phyloP scores from a whole-genome alignment of 768 basidiomycete species.

The Russula lepida region DNA sequence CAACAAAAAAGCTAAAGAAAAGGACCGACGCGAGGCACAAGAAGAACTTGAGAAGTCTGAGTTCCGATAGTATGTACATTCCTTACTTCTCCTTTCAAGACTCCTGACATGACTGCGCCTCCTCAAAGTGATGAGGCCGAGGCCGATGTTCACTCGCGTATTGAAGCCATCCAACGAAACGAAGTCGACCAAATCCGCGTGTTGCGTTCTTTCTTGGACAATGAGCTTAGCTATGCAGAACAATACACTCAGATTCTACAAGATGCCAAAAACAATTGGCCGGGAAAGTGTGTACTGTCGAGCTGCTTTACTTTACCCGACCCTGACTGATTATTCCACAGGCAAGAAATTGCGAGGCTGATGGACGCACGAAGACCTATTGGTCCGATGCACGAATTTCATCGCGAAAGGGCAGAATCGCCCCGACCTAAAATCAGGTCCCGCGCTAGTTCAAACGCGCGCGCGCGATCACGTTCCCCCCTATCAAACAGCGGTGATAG shows the following conservation, averaged over 20 bases:
- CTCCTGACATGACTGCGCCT: neutral
- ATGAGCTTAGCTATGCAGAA: constrained; percentile 64
- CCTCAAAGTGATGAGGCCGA: constrained; percentile 68
- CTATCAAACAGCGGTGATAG: neutral
- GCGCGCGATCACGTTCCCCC: constrained; percentile 6
- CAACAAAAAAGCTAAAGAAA: constrained; percentile 77
- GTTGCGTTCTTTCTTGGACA: constrained; percentile 60
- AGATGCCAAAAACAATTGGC: constrained; percentile 63
- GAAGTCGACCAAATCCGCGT: constrained; percentile 67
- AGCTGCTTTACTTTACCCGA: neutral
- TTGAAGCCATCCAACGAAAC: constrained; percentile 72
- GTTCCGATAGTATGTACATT: constrained; percentile 38
- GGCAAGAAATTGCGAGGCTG: constrained; percentile 7
- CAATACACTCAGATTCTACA: constrained; percentile 66
- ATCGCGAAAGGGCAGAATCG: constrained; percentile 5
- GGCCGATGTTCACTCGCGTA: constrained; percentile 75
- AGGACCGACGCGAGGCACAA: constrained; percentile 64
- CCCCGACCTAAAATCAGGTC: constrained; percentile 13
- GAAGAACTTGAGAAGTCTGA: constrained; percentile 71
- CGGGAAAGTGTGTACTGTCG: constrained; percentile 41
- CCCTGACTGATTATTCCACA: neutral
- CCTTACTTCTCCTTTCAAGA: neutral
- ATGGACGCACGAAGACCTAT: constrained; percentile 11
- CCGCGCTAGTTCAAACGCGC: constrained; percentile 8
- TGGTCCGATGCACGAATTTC: constrained; percentile 20